phyloP scores from a whole-genome alignment of 75 land plant species.

The Selaginella moellendorffii region DNA sequence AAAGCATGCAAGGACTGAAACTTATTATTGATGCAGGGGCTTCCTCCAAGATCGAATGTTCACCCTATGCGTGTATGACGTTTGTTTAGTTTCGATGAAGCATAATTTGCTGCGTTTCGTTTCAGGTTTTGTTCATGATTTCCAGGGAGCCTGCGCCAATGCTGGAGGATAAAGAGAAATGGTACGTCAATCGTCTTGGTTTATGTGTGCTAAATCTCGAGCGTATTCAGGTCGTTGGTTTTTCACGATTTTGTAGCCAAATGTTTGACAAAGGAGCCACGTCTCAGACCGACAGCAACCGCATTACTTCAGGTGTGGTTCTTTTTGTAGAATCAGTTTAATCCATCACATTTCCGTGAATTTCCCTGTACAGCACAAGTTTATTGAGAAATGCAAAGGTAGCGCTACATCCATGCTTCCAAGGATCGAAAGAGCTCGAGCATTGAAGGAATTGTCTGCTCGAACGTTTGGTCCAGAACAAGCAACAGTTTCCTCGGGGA shows the following conservation, averaged over 20 bases:
- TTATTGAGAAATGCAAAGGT: slow-evolving; percentile 78
- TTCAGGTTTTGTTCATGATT: slow-evolving; percentile 86
- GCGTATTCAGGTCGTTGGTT: slow-evolving; percentile 48
- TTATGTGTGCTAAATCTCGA: not conserved
- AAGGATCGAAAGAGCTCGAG: slow-evolving; percentile 75
- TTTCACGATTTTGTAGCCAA: slow-evolving; percentile 94
- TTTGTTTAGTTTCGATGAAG: not conserved
- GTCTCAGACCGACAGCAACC: slow-evolving; percentile 73
- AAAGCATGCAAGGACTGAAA: not conserved
- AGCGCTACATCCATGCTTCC: slow-evolving; percentile 80
- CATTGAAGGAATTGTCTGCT: slow-evolving; percentile 48
- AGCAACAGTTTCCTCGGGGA: slow-evolving; percentile 28
- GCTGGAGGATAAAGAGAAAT: slow-evolving; percentile 94
- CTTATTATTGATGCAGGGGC: slow-evolving; percentile 41
- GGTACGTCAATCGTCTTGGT: no score
- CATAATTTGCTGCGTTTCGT: not conserved
- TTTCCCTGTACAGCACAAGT: slow-evolving; percentile 53
- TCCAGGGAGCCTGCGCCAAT: slow-evolving; percentile 98
- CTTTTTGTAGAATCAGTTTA: no score
- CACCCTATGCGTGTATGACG: slow-evolving; percentile 92
- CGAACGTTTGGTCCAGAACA: slow-evolving; percentile 32
- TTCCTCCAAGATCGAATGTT: slow-evolving; percentile 88
- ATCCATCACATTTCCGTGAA: no score
- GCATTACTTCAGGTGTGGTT: slow-evolving; percentile 61
- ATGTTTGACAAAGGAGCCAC: slow-evolving; percentile 92